Evolutionary conservation across 169 alveolate genomes (phyloP).

Genomic region (Amoebophrya sp.): DNA sequence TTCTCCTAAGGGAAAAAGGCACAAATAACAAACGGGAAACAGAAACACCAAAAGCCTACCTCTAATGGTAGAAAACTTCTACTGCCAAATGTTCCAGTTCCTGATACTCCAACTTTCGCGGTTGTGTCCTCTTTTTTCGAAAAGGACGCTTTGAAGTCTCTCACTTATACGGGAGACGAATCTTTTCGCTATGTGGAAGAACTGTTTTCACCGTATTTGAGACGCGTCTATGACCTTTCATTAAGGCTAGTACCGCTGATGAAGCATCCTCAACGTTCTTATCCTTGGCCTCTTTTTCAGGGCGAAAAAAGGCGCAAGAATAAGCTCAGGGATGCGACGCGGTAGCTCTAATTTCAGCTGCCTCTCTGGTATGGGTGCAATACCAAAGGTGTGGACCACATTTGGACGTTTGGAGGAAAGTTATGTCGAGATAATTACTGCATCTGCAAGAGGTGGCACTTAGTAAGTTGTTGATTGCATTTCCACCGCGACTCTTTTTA

Average conservation of each 20-base stretch:
- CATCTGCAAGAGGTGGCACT: too few relatives aligned
- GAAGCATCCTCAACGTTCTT: too few relatives aligned
- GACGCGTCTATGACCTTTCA: not conserved
- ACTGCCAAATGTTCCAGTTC: not conserved
- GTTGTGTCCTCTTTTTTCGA: not conserved
- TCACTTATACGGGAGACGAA: not conserved
- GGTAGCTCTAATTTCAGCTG: too few relatives aligned
- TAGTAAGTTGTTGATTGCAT: too few relatives aligned
- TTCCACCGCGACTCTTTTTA: too few relatives aligned
- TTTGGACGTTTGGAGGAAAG: not conserved
- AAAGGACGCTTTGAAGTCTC: not conserved
- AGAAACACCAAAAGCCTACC: not conserved
- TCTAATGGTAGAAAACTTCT: not conserved
- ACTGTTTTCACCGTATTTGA: not conserved
- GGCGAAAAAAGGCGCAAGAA: too few relatives aligned
- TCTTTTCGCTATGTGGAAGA: not conserved
- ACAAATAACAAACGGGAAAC: not conserved
- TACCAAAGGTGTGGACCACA: not conserved
- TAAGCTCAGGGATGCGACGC: too few relatives aligned
- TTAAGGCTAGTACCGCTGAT: too few relatives aligned
- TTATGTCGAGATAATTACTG: too few relatives aligned
- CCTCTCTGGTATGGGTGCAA: not conserved
- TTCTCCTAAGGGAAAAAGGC: not conserved
- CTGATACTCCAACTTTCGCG: not conserved
- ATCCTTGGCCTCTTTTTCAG: too few relatives aligned